Percentiles rank a stretch among this genome's conserved stretches.
phyloP scores from a whole-genome alignment of 805 yeast genomes.

The Yamadazyma phyllophila region DNA sequence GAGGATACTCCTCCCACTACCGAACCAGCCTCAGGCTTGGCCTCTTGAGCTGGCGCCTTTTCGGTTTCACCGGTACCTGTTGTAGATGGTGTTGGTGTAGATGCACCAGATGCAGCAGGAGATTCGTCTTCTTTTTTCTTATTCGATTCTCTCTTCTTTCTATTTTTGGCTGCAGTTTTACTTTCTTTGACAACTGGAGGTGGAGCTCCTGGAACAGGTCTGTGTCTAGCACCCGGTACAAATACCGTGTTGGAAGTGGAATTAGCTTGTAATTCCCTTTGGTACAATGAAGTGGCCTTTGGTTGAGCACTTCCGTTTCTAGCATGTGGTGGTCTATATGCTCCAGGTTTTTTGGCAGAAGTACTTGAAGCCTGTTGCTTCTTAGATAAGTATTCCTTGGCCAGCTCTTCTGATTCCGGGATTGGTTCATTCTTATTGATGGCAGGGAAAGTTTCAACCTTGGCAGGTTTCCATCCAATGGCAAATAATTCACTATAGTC shows the following conservation, averaged over 20 bases:
- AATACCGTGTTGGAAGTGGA: conserved; percentile 24
- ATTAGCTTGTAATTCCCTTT: conserved; percentile 46
- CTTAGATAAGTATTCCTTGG: conserved; percentile 53
- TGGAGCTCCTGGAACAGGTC: conserved; percentile 59
- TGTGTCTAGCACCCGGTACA: conserved; percentile 21
- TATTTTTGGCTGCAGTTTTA: conserved; percentile 68
- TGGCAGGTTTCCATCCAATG: conserved; percentile 82
- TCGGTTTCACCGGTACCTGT: conserved; percentile 6
- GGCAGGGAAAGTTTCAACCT: conserved; percentile 52
- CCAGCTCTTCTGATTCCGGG: conserved; percentile 70
- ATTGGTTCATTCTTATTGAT: conserved; percentile 48
- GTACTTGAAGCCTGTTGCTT: conserved; percentile 32
- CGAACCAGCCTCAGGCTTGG: conserved; percentile 26
- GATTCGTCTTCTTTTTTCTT: conserved; percentile 19
- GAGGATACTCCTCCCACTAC: conserved; percentile 63
- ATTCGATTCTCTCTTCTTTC: conserved; percentile 71
- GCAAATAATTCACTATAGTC: conserved; percentile 80
- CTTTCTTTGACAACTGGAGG: conserved; percentile 47
- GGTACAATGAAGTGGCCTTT: conserved; percentile 53
- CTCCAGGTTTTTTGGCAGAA: conserved; percentile 67
- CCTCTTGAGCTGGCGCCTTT: background rate
- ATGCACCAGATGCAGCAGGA: conserved; percentile 1
- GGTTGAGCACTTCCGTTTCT: conserved; percentile 40
- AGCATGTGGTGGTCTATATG: conserved; percentile 97
- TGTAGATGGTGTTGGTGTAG: conserved; percentile 9